phyloP scores from a whole-genome alignment of 1,284 basidiomycete species.

The Phellinidium pouzarii region DNA sequence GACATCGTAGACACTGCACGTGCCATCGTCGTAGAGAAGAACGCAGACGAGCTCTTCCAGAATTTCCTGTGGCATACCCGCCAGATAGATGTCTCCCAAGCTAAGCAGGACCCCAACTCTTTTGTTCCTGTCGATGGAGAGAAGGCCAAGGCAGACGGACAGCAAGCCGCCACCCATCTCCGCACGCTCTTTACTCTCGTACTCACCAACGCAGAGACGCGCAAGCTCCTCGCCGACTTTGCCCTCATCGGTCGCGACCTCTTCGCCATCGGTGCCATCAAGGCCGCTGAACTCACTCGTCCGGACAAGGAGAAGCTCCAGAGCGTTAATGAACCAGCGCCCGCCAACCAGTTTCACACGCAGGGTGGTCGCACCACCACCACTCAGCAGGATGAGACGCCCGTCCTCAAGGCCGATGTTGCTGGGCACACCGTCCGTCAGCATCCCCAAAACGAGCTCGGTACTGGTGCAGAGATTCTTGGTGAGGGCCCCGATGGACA shows the following conservation, averaged over 20 bases:
- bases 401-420: slow-evolving; percentile 14
- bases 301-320: slow-evolving; percentile 62
- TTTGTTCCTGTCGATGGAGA: slow-evolving; percentile 46
- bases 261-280: slow-evolving; percentile 69
- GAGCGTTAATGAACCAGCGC: slow-evolving; percentile 64
- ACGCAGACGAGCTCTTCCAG: slow-evolving; percentile 85
- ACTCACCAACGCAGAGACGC: slow-evolving; percentile 86
- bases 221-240: slow-evolving; percentile 82
- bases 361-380: slow-evolving; percentile 6
- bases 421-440: slow-evolving; percentile 12
- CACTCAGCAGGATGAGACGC: slow-evolving; percentile 9
- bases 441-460: slow-evolving; percentile 14
- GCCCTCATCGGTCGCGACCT: slow-evolving; percentile 82
- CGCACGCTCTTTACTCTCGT: slow-evolving; percentile 79
- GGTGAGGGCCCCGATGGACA: slow-evolving; percentile 6
- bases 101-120: slow-evolving; percentile 38
- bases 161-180: slow-evolving; percentile 74
- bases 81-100: slow-evolving; percentile 31
- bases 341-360: slow-evolving; percentile 28
- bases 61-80: slow-evolving; percentile 77
- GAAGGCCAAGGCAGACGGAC: slow-evolving; percentile 53
- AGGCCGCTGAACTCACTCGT: slow-evolving; percentile 65
- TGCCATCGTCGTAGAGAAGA: slow-evolving; percentile 73
- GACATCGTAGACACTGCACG: slow-evolving; percentile 69
- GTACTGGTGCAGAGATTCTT: slow-evolving; percentile 14